Base-by-base conservation (phyloP, 2,329 filamentous ascomycete genomes). In the Pyricularia pennisetigena region DNA sequence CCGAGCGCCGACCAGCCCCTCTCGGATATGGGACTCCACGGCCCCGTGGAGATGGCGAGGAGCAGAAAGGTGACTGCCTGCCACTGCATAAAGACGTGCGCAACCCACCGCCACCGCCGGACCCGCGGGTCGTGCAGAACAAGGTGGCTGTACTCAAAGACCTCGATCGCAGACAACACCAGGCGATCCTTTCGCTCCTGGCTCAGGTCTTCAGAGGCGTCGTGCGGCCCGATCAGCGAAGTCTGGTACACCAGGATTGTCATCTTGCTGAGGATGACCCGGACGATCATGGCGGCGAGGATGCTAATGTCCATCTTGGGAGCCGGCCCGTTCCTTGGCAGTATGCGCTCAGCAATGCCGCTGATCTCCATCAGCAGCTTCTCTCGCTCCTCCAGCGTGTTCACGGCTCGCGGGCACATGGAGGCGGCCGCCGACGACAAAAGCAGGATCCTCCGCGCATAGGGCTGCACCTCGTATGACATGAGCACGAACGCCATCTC, bases 1-100 rank as follows among this genome's bases (percentile, higher is more conserved):
- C 76, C 77, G 26, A 75, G 67, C 24, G 71, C 75, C 65, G 66
- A 69, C 75, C 69, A 78, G 63, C 71, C 75, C 57, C 69, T 75
- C 74, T 72, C 74, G 63, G 74, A 72, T 35, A 71, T 71, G 6
- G 74, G 69, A 63, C 72, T 72, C 74, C 81, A 83, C 1, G 79
- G 77, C 0, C 80, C 76, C 3, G 79, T 80, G 16, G 79, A 80
- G 0, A 82, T 75, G 71, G 86, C 83, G 14, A 87, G 78, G 30
- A 88, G 72, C 0, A 86, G 77, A 71, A 85, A 88, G 0, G 85
- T 83, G 3, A 87, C 80, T 4, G 85, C 83, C 70, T 87, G 81
- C 84, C 85, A 88, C 69, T 87, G 84, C 0, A 82, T 85, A 72
- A 86, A 87, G 0, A 83, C 85, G 71, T 86, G 82, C 74, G 85